phyloP scores from a whole-genome alignment of 2,329 filamentous ascomycete genomes.

The Escovopsis sp. region DNA sequence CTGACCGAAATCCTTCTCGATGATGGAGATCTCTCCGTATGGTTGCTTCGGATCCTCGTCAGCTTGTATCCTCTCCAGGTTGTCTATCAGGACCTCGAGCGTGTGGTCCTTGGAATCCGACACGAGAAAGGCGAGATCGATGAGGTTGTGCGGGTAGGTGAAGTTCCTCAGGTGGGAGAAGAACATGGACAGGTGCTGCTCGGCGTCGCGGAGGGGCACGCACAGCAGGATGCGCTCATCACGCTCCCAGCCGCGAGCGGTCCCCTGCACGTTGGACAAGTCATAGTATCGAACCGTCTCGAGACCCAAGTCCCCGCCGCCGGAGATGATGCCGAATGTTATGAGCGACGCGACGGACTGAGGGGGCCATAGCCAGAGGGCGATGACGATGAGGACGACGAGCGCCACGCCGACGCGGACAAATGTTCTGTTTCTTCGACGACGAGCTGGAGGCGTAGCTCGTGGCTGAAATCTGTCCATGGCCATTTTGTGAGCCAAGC shows the following conservation, averaged over 20 bases:
- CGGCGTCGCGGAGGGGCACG: constrained; percentile 84
- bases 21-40: constrained; percentile 92
- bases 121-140: constrained; percentile 91
- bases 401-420: constrained; percentile 48
- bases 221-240: constrained; percentile 92
- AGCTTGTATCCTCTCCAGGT: constrained; percentile 65
- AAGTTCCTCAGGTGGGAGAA: constrained; percentile 95
- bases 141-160: constrained; percentile 91
- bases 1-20: constrained; percentile 98
- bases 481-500: not conserved
- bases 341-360: constrained; percentile 45
- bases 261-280: constrained; percentile 78
- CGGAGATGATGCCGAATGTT: constrained; percentile 57
- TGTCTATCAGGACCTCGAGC: constrained; percentile 56
- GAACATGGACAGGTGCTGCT: constrained; percentile 91
- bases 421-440: constrained; percentile 60
- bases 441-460: constrained; percentile 53
- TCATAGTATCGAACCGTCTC: constrained; percentile 98
- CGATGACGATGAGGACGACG: constrained; percentile 47
- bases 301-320: constrained; percentile 58
- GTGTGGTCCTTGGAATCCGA: constrained; percentile 95
- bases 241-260: constrained; percentile 84
- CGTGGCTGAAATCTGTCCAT: constrained; percentile 59
- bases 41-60: constrained; percentile 65
- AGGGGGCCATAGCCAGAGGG: constrained; percentile 62